Evolutionary conservation across 2,329 filamentous ascomycete species (phyloP).

Genomic region (Venturia pyrina): DNA sequence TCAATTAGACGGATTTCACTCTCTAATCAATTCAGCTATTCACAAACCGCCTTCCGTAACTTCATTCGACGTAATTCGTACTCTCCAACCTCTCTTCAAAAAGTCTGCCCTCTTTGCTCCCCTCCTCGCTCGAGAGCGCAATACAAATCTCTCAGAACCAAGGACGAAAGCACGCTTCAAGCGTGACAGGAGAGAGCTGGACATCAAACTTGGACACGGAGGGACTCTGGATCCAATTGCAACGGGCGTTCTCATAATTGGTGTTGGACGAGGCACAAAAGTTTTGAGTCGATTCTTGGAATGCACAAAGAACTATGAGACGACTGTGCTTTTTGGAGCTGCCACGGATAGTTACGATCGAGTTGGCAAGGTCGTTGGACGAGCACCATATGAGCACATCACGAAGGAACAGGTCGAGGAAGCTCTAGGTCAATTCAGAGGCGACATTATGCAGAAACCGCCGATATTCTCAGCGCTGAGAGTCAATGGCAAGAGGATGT

Average conservation of each 20-base stretch:
- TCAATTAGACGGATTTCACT: not conserved
- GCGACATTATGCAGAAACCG: conserved; percentile 79
- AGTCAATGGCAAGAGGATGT: conserved; percentile 86
- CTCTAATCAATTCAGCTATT: conserved; percentile 51
- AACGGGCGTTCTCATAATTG: conserved; percentile 83
- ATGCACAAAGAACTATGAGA: conserved; percentile 91
- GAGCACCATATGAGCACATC: conserved; percentile 67
- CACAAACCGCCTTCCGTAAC: conserved; percentile 83
- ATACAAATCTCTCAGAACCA: conserved; percentile 45
- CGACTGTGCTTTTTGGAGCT: conserved; percentile 78
- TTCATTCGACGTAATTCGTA: conserved; percentile 83
- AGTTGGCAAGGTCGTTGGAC: conserved; percentile 70
- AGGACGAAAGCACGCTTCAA: conserved; percentile 49
- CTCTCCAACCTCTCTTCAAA: conserved; percentile 77
- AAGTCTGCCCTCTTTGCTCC: conserved; percentile 70
- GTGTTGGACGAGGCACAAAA: conserved; percentile 83
- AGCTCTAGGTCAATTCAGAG: conserved; percentile 64
- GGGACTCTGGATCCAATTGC: conserved; percentile 92
- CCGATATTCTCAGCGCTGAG: conserved; percentile 89
- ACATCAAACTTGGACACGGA: conserved; percentile 92
- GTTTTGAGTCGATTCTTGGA: conserved; percentile 64
- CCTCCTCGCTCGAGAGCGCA: conserved; percentile 56
- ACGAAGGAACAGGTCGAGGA: conserved; percentile 70
- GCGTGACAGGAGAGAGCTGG: conserved; percentile 47
- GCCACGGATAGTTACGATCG: conserved; percentile 89